Percentiles rank a stretch among this genome's conserved stretches.
These are phyloP conservation scores for Shiraia bambusicola DNA, from an alignment of 2,329 filamentous ascomycete species.

Conservation along the genomic window DNA sequence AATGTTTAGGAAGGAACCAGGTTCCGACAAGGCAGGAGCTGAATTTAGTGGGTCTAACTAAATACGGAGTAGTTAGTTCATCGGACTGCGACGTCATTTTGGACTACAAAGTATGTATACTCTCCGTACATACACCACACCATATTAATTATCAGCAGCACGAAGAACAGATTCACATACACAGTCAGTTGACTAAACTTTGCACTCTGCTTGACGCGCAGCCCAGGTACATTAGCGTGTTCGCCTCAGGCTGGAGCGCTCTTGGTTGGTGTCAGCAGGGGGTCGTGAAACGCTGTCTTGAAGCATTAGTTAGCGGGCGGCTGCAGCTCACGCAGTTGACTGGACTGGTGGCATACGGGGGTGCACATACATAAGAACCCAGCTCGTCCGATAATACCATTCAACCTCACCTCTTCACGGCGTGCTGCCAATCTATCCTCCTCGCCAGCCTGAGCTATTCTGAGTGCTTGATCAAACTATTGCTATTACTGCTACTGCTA, in stretches of 20 bases:
- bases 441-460: constrained; percentile 4
- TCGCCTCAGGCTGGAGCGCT: constrained; percentile 25
- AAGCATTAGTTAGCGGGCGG: constrained; percentile 39
- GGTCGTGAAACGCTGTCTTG: constrained; percentile 40
- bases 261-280: constrained; percentile 35
- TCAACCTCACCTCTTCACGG: constrained; percentile 23
- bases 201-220: constrained; percentile 4
- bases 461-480: constrained; percentile 7
- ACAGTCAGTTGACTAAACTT: too few species aligned
- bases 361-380: constrained; percentile 22
- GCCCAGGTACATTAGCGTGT: constrained; percentile 7
- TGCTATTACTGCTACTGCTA: not conserved
- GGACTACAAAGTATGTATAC: too few species aligned
- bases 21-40: too few species aligned
- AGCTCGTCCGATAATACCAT: constrained; percentile 21
- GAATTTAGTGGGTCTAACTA: too few species aligned
- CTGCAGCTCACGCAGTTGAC: constrained; percentile 32
- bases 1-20: too few species aligned
- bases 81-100: too few species aligned
- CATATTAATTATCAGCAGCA: too few species aligned
- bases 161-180: too few species aligned
- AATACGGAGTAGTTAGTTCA: too few species aligned
- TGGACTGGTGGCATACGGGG: constrained; percentile 26
- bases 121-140: too few species aligned
- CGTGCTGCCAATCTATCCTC: constrained; percentile 13